These are phyloP conservation scores for Amylocystis lapponica DNA, from an alignment of 768 basidiomycete species.

Conservation along the genomic window DNA sequence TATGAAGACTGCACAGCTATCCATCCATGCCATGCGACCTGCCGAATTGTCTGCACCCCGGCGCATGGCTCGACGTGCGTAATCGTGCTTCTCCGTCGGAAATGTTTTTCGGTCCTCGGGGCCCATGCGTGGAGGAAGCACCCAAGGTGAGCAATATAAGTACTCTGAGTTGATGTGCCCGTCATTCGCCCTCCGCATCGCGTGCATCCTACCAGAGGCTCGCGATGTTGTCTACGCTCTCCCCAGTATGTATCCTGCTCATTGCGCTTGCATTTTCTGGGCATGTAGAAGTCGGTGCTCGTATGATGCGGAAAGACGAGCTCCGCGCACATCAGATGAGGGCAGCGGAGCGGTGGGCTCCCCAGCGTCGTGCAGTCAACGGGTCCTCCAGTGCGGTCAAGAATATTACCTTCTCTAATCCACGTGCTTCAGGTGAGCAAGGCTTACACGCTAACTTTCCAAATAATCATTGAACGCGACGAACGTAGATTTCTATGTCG, in stretches of 20 bases:
- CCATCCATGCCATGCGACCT: no score
- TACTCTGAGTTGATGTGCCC: no score
- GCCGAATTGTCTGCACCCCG: no score
- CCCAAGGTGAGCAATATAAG: no score
- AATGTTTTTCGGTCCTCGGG: no score
- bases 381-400: conserved; percentile 7
- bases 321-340: conserved; percentile 40
- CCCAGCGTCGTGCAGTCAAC: conserved; percentile 4
- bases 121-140: no score
- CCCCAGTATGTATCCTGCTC: neutral
- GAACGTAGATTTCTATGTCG: conserved; percentile 27
- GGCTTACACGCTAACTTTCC: neutral
- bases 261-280: neutral
- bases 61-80: no score
- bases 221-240: conserved; percentile 4
- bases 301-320: conserved; percentile 31
- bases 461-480: conserved; percentile 1
- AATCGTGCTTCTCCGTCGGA: no score
- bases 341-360: conserved; percentile 38
- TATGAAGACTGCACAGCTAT: no score
- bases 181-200: no score
- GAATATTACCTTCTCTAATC: conserved; percentile 20
- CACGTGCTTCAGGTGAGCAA: conserved; percentile 4
- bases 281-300: conserved; percentile 2
- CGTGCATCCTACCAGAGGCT: no score